Evolutionary conservation across 768 basidiomycete genomes (phyloP), one percentile per base, ranked within the genome.

Genomic region (Asterophora lycoperdoides): DNA sequence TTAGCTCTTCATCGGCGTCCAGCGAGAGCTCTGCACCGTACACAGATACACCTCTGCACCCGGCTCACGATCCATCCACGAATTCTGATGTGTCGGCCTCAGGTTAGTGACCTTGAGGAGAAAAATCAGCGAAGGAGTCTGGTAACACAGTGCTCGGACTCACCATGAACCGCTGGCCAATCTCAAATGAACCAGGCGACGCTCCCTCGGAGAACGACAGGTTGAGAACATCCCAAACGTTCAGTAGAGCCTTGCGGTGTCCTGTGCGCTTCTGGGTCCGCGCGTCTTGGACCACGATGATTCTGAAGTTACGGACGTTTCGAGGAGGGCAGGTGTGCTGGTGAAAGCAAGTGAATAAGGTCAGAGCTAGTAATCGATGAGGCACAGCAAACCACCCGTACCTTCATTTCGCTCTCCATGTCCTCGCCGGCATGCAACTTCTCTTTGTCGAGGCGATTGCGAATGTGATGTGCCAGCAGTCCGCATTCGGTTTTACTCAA

Each of bases 191-290:
- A 29, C 81, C 73, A 42, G 74, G 60, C 45, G 63, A 59, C n/a
- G 64, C 71, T 4, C 73, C 78, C 53, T 86, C 84, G 18, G 69
- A 68, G n/a, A 71, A 57, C 0, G 67, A 69, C 20, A 86, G 51
- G 10, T 68, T 69, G 3, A 79, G 66, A 2, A 79, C 83, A 58
- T 94, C 89, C 90, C 90, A 93, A 3, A 94, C 77, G 0, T 86
- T 93, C 46, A 97, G 56, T 61, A 89, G 87, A 0, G 84, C 93
- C 1, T 68, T 73, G 42, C 89, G 77, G 51, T 77, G 69, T 7
- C 78, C 69, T 0, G 75, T 73, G 44, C 75, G 70, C 51, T 76
- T 73, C 0, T 60, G 55, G 20, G 80, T 83, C 30, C 73, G 71
- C 14, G 80, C 77, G 60, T 89, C 93, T 54, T 78, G 69, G 13